Percentiles rank a stretch among this genome's conserved stretches.
phyloP scores from a whole-genome alignment of 306 rosid species.

The Trifolium subterraneum region DNA sequence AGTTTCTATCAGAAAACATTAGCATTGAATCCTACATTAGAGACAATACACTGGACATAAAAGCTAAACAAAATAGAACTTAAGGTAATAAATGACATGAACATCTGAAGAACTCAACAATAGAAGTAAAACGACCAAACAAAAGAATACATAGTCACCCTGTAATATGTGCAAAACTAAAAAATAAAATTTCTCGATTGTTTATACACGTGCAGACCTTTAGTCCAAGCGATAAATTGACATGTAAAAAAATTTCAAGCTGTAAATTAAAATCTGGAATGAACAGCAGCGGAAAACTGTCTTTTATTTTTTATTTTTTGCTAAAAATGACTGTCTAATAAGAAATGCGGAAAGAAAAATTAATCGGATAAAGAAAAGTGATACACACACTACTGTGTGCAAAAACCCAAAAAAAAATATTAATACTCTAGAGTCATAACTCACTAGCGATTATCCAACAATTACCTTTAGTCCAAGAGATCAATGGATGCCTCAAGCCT shows the following conservation, averaged over 20 bases:
- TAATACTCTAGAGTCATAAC: not conserved
- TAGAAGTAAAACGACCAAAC: constrained; percentile 4
- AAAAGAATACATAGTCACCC: constrained; percentile 15
- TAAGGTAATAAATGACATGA: constrained; percentile 11
- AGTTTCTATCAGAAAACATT: constrained; percentile 29
- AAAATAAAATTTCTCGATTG: not conserved
- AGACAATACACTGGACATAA: constrained; percentile 9
- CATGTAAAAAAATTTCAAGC: not conserved
- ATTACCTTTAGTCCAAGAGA: not conserved
- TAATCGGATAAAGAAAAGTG: not conserved
- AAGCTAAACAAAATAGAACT: constrained; percentile 16
- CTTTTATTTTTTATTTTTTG: not conserved
- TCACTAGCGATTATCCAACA: not conserved
- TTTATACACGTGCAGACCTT: constrained; percentile 2
- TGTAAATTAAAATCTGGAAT: constrained; percentile 10
- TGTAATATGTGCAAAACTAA: not conserved
- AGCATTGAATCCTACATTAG: constrained; percentile 11
- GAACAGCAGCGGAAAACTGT: not conserved
- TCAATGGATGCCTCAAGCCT: not conserved
- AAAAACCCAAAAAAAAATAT: not conserved
- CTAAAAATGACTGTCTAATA: not conserved
- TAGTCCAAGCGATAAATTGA: constrained; percentile 2
- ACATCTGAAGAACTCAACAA: constrained; percentile 24
- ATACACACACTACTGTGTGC: not conserved
- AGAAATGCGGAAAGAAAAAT: not conserved